phyloP scores from a whole-genome alignment of 495 filamentous ascomycete genomes.

The Apiosordaria backusii region DNA sequence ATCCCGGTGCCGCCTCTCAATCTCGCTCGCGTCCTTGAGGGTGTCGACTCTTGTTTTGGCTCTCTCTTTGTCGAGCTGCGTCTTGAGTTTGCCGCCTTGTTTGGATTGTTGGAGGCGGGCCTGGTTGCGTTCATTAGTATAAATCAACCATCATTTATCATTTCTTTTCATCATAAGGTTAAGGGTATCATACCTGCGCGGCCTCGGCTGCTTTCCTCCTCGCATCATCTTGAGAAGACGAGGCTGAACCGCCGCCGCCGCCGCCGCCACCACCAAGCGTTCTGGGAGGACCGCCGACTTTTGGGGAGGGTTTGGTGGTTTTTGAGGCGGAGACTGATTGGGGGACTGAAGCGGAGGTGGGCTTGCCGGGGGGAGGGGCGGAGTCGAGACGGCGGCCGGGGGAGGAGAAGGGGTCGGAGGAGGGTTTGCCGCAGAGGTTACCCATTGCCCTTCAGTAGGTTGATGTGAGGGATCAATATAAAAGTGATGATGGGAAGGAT shows the following conservation, averaged over 20 bases:
- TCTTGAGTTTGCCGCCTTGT: conserved; percentile 49
- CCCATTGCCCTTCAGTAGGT: conserved; percentile 55
- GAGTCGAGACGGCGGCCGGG: conserved; percentile 62
- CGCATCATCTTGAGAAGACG: conserved; percentile 42
- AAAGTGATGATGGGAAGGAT: neutral
- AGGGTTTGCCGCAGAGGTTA: conserved; percentile 65
- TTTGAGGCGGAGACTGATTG: conserved; percentile 30
- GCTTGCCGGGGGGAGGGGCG: conserved; percentile 34
- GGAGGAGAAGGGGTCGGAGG: conserved; percentile 55
- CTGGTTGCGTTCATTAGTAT: conserved; percentile 26
- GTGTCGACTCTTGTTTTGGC: conserved; percentile 60
- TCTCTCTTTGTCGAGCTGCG: conserved; percentile 51
- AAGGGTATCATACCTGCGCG: conserved; percentile 54
- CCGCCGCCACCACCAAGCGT: conserved; percentile 53
- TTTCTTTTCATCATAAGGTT: too few relatives aligned
- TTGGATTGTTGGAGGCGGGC: conserved; percentile 41
- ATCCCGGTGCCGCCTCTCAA: conserved; percentile 55
- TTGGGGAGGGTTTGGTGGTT: conserved; percentile 31
- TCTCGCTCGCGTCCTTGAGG: conserved; percentile 52
- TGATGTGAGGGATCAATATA: neutral
- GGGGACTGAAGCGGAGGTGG: conserved; percentile 37
- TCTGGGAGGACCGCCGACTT: conserved; percentile 52
- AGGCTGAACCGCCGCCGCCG: neutral
- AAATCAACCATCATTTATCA: neutral
- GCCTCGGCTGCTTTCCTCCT: conserved; percentile 61